Evolutionary conservation across 495 filamentous ascomycete genomes (phyloP).

Genomic region (Penicillium salamii): DNA sequence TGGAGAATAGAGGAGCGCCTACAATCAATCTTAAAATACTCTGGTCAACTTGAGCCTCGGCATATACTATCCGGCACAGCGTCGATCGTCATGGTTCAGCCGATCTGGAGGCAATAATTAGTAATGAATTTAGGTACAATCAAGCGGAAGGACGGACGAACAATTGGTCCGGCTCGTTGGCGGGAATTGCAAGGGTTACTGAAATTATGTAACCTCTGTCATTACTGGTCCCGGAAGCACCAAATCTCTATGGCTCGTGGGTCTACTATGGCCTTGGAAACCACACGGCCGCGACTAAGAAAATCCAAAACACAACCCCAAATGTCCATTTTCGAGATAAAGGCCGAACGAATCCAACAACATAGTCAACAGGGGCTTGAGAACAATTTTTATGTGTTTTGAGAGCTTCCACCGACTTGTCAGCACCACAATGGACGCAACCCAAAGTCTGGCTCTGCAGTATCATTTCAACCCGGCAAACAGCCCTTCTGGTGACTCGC

Average conservation of each 20-base stretch:
- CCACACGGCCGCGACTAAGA: conserved; percentile 6
- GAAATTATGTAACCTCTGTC: too few relatives aligned
- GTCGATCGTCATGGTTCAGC: background rate
- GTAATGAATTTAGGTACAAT: background rate
- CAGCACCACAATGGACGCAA: background rate
- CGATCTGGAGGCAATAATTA: background rate
- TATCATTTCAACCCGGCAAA: conserved; percentile 1
- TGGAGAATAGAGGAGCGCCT: background rate
- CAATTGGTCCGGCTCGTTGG: background rate
- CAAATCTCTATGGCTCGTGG: conserved; percentile 6
- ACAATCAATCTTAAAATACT: background rate
- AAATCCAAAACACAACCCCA: background rate
- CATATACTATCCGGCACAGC: background rate
- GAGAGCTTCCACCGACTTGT: background rate
- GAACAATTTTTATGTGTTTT: conserved; percentile 12
- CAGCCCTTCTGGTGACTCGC: background rate
- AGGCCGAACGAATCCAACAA: conserved; percentile 4
- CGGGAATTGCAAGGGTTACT: too few relatives aligned
- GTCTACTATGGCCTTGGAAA: conserved; percentile 12
- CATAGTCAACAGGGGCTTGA: conserved; percentile 5
- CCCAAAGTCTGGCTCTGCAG: background rate
- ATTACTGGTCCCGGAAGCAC: too few relatives aligned
- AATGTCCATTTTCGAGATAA: conserved; percentile 1
- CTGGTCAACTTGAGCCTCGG: background rate
- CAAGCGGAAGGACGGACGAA: background rate